Base-by-base conservation (phyloP, 2,329 filamentous ascomycete species). In the Pseudogymnoascus sp. region DNA sequence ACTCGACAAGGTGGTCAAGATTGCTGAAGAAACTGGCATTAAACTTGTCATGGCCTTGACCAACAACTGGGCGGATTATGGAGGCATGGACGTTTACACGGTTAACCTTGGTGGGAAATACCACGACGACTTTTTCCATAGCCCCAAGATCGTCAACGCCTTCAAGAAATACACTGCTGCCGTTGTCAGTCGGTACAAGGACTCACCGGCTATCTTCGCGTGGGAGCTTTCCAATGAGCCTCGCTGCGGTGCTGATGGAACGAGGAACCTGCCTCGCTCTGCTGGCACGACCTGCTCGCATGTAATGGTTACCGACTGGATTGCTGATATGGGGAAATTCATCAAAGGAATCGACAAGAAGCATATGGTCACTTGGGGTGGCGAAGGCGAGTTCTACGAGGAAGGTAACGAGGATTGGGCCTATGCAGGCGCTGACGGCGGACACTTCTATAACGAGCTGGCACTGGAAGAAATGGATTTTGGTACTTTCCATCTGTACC, bases 1-100 rank as follows among this genome's bases (percentile, higher is more conserved):
- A 6, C 80, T 84, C 65, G 81, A 84, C 73, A 79, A 79, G 67
- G 81, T 83, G 3, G 78, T 84, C 19, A 70, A 77, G 14, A 80
- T 79, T 0, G 82, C 83, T 0, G 75, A 78, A 37, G 79, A 79
- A 39, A 74, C 75, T 0, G 79, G 78, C 57, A 79, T 83, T 66
- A 84, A 84, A 74, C 75, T 85, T 2, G 75, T 85, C 34, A 73
- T 85, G 11, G 77, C 81, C 0, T 69, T 85, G 64, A 84, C 81
- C 0, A 85, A 85, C 73, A 83, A 84, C 62, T 85, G 83, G 83
- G 81, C 81, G 5, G 81, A 84, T 63, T 85, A 84, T 62, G 82
- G 82, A 16, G 82, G 83, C n/a, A 83, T 84, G 80, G 82, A 84
- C 36, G 79, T 84, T 0, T 85, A 84, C 66, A 84, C 82, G 0